phyloP scores from a whole-genome alignment of 306 rosid species.

The Astragalus membranaceus region DNA sequence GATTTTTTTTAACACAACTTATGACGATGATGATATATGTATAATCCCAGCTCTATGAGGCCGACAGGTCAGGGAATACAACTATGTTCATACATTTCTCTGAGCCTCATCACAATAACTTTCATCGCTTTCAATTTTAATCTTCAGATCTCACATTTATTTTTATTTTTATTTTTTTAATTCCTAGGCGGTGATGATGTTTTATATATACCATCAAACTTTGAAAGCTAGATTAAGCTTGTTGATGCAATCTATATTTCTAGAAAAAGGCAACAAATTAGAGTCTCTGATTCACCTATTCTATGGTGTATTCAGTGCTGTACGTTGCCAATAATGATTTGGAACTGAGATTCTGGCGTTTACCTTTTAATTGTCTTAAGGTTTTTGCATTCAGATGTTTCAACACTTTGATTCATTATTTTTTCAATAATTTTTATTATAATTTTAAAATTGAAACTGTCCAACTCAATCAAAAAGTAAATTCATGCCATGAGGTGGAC shows the following conservation, averaged over 20 bases:
- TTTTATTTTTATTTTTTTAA: background rate
- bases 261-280: constrained; percentile 88
- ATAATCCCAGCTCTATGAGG: too few species aligned
- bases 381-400: constrained; percentile 66
- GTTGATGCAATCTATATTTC: constrained; percentile 48
- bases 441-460: too few species aligned
- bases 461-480: too few species aligned
- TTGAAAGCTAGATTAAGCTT: constrained; percentile 66
- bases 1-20: too few species aligned
- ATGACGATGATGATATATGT: too few species aligned
- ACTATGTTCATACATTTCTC: too few species aligned
- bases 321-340: constrained; percentile 73
- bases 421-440: too few species aligned
- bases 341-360: constrained; percentile 74
- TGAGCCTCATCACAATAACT: too few species aligned
- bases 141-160: too few species aligned
- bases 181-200: constrained; percentile 46
- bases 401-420: constrained; percentile 20
- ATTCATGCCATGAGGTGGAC: too few species aligned
- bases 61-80: too few species aligned
- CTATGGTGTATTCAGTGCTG: constrained; percentile 64
- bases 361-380: background rate
- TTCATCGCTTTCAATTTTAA: background rate
- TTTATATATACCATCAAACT: constrained; percentile 81
- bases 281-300: constrained; percentile 79